Base-by-base conservation (phyloP, 2,329 filamentous ascomycete genomes). In the Talaromyces albobiverticillius region DNA sequence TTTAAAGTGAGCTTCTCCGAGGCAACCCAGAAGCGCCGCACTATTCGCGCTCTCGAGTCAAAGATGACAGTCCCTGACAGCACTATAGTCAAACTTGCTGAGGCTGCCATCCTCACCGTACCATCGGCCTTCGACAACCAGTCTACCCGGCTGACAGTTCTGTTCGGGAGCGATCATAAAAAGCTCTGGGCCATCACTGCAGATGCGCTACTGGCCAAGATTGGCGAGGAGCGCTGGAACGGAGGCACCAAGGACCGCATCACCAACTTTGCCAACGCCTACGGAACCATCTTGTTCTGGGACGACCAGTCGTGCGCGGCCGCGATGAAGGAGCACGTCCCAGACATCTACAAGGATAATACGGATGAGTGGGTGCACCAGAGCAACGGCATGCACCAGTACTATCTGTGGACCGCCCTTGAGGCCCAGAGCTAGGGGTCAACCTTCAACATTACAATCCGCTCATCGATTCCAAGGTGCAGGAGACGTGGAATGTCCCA, bases 381-480 rank as follows among this genome's bases (percentile, higher is more conserved):
- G 76, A 85, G 85, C 59, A 81, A 80, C 67, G 91, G 81, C 72
- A 95, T 95, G 84, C 82, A 88, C 64, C 88, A 95, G 79, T 87
- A 82, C 75, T 76, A 83, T 62, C 68, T 89, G 60, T 95, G 90
- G 90, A 85, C 85, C 31, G 88, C 88, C 1, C 83, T 95, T 51
- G 86, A 91, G 76, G 81, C 86, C 58, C 90, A 94, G 90, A 90
- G 32, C 80, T 94, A 51, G 90, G 90, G 59, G 88, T 86, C 71
- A 95, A 92, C 79, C 82, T 95, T 45, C 90, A 95, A 81, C 90
- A 95, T 79, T 95, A 95, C 82, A 93, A 89, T 82, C 89, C 90
- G 22, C 72, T 95, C 58, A 82, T 95, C 61, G 88, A 95, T 74
- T 80, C 81, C 63, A 83, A 86, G 77, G 84, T 90, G 49, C 73